Evolutionary conservation across 306 rosid species (phyloP), one percentile per base, ranked within the genome.

Genomic region (Coriaria nepalensis): DNA sequence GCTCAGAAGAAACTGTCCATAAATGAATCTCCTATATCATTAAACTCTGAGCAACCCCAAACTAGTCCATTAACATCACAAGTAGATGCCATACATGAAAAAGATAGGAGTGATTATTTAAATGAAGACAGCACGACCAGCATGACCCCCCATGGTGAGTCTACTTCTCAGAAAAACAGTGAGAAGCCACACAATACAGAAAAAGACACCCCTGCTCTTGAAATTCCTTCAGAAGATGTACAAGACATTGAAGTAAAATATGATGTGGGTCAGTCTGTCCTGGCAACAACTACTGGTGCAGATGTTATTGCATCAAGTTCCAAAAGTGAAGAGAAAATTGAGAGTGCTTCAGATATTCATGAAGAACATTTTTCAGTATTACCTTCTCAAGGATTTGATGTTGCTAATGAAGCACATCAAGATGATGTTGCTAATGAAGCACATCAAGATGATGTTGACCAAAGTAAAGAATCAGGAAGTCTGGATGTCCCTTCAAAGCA

Each of bases 101-200:
- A 47, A 55, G 78, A 76, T n/a, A 63, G 51, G 33, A 65, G 45
- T 62, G 68, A 55, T 64, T 56, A 41, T 50, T 45, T 60, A 50
- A 65, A 60, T 50, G 66, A 77, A 54, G 77, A 69, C 60, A 74
- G 65, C 11, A 78, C 49, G 50, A 64, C 61, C 10, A 76, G 65
- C 11, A 78, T 47, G 53, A 64, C 61, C 10, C 53, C 72, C 46
- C 48, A 68, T 42, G 60, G 45, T 7, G 14, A 40, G 60, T 61
- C 79, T 52, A 32, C 59, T 41, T 43, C 37, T 46, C 76, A 71
- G 57, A 55, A 52, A 57, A 71, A 59, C 55, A 41, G 58, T 45
- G 73, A 66, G 54, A 73, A 61, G 61, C 68, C 49, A 64, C 60
- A 48, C 8, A 68, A 56, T 41, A 45, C 47, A 7, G 70, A 73